A percentile compares a stretch with the other conserved stretches of the same genome.
Conservation (phyloP, 208 protist genomes). For the Leptomonas pyrrhocoris region DNA sequence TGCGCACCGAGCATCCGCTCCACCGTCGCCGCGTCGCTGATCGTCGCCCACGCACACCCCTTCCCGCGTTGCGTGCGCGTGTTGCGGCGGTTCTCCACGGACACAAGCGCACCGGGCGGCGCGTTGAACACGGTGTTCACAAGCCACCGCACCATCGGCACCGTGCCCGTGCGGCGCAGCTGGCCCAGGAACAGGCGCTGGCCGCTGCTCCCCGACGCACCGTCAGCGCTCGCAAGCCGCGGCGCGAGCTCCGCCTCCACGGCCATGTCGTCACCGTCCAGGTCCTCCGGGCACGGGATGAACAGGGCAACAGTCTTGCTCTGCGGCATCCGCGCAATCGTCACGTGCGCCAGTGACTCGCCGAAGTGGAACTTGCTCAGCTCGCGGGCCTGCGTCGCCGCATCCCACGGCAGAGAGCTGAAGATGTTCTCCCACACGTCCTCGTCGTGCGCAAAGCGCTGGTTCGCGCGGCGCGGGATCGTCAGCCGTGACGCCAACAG, state of each 20-base stretch:
- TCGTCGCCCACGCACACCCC: conserved; percentile 73
- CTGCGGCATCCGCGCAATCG: conserved; percentile 47
- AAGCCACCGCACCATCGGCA: conserved; percentile 76
- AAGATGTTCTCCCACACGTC: conserved; percentile 52
- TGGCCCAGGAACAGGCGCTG: conserved; percentile 79
- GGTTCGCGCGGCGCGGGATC: conserved; percentile 9
- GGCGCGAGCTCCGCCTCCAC: conserved; percentile 43
- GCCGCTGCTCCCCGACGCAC: background rate
- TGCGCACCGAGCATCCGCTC: conserved; percentile 48
- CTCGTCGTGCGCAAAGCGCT: conserved; percentile 19
- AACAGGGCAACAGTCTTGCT: conserved; percentile 55
- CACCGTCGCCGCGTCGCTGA: conserved; percentile 42
- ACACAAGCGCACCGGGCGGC: conserved; percentile 38
- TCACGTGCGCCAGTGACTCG: conserved; percentile 48
- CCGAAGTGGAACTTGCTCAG: conserved; percentile 56
- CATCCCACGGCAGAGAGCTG: conserved; percentile 55
- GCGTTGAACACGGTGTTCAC: conserved; percentile 60
- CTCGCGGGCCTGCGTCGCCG: conserved; percentile 42
- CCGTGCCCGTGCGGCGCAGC: conserved; percentile 71
- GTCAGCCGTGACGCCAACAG: conserved; percentile 12
- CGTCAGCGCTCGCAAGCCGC: background rate
- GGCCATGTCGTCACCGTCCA: conserved; percentile 49
- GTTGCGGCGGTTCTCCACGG: conserved; percentile 78
- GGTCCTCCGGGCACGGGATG: conserved; percentile 69
- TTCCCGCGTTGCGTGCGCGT: conserved; percentile 58